These are phyloP conservation scores for Blastomyces parvus DNA, from an alignment of 2,329 filamentous ascomycete species.

Conservation along the genomic window DNA sequence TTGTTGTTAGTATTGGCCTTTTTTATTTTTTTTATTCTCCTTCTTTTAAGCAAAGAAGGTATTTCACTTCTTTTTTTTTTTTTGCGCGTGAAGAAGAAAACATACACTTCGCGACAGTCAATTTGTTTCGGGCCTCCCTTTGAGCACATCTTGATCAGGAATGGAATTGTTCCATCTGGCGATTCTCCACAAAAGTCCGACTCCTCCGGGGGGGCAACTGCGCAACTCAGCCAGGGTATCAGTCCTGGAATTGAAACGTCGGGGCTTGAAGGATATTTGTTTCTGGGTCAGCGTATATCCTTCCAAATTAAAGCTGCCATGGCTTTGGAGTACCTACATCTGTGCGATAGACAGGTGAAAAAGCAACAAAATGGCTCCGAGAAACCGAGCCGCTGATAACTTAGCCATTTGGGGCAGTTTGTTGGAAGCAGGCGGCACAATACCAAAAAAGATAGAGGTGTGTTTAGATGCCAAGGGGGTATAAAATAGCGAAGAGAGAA, in stretches of 20 bases:
- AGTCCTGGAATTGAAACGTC: background rate
- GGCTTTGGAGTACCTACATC: background rate
- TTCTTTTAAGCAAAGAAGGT: background rate
- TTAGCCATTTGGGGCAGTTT: background rate
- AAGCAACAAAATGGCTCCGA: background rate
- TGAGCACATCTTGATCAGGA: background rate
- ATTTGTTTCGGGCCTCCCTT: background rate
- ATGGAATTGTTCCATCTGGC: background rate
- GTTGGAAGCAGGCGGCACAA: background rate
- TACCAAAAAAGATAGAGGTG: background rate
- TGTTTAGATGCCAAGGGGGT: background rate
- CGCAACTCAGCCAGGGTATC: background rate
- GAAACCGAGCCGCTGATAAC: background rate
- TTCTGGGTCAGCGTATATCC: background rate
- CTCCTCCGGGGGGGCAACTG: background rate
- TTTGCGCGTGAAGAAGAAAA: background rate
- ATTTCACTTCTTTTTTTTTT: background rate
- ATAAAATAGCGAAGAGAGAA: background rate
- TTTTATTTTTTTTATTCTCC: background rate
- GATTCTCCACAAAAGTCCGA: background rate
- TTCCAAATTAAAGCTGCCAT: background rate
- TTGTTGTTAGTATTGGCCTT: background rate
- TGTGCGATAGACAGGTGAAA: background rate
- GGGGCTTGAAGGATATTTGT: background rate
- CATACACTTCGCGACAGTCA: constrained; percentile 3